Evolutionary conservation across 306 rosid genomes (phyloP), one percentile per base, ranked within the genome.

Genomic region (Cucumis cinereus): DNA sequence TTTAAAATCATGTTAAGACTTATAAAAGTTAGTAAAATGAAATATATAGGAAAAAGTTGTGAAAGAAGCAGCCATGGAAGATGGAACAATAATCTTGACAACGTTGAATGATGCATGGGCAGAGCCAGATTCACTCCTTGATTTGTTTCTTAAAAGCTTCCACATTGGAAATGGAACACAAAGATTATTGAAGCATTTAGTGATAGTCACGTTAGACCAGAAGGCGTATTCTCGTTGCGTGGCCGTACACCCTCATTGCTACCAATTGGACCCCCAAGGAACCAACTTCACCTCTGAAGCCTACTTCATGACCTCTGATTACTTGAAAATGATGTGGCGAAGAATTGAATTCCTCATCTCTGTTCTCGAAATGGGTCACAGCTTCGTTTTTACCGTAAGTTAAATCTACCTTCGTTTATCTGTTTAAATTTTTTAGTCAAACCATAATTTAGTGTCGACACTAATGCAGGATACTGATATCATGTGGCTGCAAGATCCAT

Each of bases 31-130:
- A 7, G 43, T 40, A 40, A 40, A 40, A 8, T 45, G 52, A 45
- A 45, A 45, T 45, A 45, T 45, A 45, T 13, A 91, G 38, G 80
- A 82, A 8, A 16, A 26, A 4, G 70, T 91, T 53, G 83, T 93
- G 2, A 82, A 24, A 83, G 72, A 75, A 0, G 98, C 96, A 6
- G 79, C 97, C 0, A 91, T 84, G 94, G 43, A 80, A 70, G 72
- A 85, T 53, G 82, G 83, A 63, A 93, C 97, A 23, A 87, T 93
- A 43, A 84, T 93, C 35, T 15, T 93, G 8, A 90, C 98, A 28
- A 93, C 94, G 1, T 20, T 93, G 28, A 93, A 93, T 55, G 92
- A 89, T 13, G 98, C 98, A 24, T 93, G 98, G 98, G 93, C 93
- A 5, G 88, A 88, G 55, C 89, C 92, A 24, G 81, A 84, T 24